Evolutionary conservation across 768 basidiomycete species (phyloP), one percentile per base, ranked within the genome.

Genomic region (Chlorophyllum brunneum): DNA sequence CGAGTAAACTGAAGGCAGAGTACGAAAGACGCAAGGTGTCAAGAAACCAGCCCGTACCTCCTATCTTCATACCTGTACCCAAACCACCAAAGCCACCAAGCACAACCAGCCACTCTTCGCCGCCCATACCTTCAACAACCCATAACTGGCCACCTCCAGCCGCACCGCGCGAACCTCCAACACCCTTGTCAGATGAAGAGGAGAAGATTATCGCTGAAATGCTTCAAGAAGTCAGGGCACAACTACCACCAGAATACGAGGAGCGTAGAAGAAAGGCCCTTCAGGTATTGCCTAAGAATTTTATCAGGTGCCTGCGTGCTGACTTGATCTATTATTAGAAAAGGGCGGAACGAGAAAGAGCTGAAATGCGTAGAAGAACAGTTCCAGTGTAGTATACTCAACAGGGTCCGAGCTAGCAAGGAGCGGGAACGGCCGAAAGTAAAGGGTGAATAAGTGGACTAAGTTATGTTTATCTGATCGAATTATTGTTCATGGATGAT

Each of bases 181-280:
- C 41, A 13, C 15, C 34, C 16, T 66, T 64, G 44, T 65, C 67
- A 54, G 70, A 75, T 26, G 51, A 47, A 15, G 44, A 48, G 36
- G 53, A 69, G 4, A 64, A 67, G 40, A 67, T 83, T 62, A 76
- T 79, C 2, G 72, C 78, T 34, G 75, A 79, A 36, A 73, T 85
- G 60, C 69, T 85, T 41, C 70, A 77, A 34, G 79, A 80, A 34
- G 70, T 86, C 52, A 70, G 78, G 51, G 51, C 51, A 2, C 69
- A 74, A 34, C 64, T 70, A 48, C 81, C 78, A 58, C 85, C 85
- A 31, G 85, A 85, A 54, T 83, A 84, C 78, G 76, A 79, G 55
- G 71, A 70, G 18, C 75, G 85, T 48, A 73, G 73, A 62, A 72
- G 73, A 59, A 76, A 75, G 49, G 73, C 73, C 3, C 68, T 78